Conservation (phyloP, 208 protist genomes). For the Herpetomonas samuelpessoai region DNA sequence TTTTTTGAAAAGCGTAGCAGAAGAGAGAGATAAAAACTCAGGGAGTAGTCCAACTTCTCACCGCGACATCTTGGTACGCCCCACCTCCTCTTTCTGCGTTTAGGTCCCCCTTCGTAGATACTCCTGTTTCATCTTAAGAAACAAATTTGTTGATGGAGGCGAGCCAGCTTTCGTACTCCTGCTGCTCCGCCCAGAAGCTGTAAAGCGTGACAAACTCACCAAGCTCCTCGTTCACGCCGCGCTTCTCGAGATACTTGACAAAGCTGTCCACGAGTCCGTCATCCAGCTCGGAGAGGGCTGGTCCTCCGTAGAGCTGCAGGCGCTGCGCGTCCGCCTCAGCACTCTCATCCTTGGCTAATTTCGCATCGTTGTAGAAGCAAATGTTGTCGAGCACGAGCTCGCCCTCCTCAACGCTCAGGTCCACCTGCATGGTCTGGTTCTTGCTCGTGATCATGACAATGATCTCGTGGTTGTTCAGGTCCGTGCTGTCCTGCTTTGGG, state of each 20-base stretch:
- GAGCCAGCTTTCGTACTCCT: slow-evolving; percentile 91
- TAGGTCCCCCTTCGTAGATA: no score
- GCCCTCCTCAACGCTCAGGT: slow-evolving; percentile 74
- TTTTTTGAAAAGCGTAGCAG: slow-evolving; percentile 8
- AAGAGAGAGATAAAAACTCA: no score
- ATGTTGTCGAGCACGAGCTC: slow-evolving; percentile 84
- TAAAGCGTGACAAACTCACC: slow-evolving; percentile 79
- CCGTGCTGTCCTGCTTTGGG: slow-evolving; percentile 42
- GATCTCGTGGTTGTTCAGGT: slow-evolving; percentile 55
- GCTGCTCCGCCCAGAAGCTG: slow-evolving; percentile 88
- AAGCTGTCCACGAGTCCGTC: slow-evolving; percentile 70
- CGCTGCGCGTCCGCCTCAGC: slow-evolving; percentile 51
- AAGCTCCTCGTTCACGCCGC: slow-evolving; percentile 78
- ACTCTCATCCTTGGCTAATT: slow-evolving; percentile 56
- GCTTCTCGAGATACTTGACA: slow-evolving; percentile 76
- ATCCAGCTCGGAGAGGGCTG: slow-evolving; percentile 75
- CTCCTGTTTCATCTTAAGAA: slow-evolving; percentile 34
- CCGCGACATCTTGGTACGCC: no score
- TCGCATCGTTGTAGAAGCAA: slow-evolving; percentile 49
- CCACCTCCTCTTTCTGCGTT: no score
- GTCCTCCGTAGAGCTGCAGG: slow-evolving; percentile 68
- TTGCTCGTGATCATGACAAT: slow-evolving; percentile 58
- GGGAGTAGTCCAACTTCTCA: no score
- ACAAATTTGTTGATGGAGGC: slow-evolving; percentile 71
- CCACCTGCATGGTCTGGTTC: slow-evolving; percentile 54